phyloP scores from a whole-genome alignment of 2,329 filamentous ascomycete genomes.

The Phoma sp. region DNA sequence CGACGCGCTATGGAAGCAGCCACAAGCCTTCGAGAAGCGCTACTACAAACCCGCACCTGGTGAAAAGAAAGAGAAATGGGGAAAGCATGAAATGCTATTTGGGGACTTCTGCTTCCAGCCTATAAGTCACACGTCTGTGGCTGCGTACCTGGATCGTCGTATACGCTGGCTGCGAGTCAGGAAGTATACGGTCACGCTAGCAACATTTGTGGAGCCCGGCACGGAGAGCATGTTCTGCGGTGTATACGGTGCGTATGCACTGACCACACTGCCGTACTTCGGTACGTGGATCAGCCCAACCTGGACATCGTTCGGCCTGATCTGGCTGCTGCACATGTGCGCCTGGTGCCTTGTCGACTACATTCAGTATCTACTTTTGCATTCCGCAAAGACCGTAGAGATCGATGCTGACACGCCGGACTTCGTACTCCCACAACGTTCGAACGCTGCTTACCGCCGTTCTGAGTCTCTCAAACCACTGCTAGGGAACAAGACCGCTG shows the following conservation, averaged over 20 bases:
- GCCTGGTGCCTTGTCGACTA: constrained; percentile 81
- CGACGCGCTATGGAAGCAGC: constrained; percentile 83
- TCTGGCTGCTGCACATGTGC: constrained; percentile 72
- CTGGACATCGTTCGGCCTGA: constrained; percentile 69
- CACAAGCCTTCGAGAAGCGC: constrained; percentile 39
- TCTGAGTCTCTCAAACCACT: constrained; percentile 32
- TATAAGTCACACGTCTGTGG: constrained; percentile 79
- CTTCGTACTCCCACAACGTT: constrained; percentile 67
- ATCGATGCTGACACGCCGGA: constrained; percentile 74
- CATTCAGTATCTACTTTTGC: constrained; percentile 74
- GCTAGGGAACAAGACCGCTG: constrained; percentile 19
- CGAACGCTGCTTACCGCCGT: constrained; percentile 41
- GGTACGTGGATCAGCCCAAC: constrained; percentile 66
- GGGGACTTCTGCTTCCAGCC: constrained; percentile 92
- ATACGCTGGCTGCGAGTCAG: constrained; percentile 91
- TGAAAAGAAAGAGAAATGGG: constrained; percentile 56
- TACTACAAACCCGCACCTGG: constrained; percentile 32
- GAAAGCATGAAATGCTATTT: constrained; percentile 83
- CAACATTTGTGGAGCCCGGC: constrained; percentile 90
- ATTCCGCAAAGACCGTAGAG: constrained; percentile 75
- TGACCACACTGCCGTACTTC: constrained; percentile 76
- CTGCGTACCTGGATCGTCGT: constrained; percentile 79
- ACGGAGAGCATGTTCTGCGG: constrained; percentile 89
- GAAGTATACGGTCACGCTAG: constrained; percentile 90
- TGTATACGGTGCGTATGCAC: constrained; percentile 77